These are phyloP conservation scores for Oryza brachyantha DNA, from an alignment of 176 grass and related monocot species.

Conservation along the genomic window DNA sequence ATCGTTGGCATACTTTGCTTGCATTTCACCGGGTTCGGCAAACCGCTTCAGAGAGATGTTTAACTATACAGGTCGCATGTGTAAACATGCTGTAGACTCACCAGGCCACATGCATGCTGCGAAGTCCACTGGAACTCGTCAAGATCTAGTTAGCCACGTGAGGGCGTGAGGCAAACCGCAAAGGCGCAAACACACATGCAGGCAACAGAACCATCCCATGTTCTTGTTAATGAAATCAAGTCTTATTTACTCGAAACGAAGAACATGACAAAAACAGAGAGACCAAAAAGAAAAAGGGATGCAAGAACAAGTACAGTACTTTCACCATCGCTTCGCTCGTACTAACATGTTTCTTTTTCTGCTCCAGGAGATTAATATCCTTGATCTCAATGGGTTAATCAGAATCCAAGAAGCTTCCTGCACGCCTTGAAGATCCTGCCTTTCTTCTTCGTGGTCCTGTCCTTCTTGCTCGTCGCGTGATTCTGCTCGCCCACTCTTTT, in stretches of 20 bases:
- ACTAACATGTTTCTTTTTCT: neutral
- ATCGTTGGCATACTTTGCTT: too few species aligned
- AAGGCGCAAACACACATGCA: neutral
- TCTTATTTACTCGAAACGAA: constrained; percentile 12
- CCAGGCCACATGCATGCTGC: neutral
- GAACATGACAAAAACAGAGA: constrained; percentile 12
- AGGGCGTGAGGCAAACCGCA: neutral
- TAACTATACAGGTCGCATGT: too few species aligned
- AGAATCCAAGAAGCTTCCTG: constrained; percentile 48
- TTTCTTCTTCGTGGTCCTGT: constrained; percentile 1
- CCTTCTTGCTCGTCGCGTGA: neutral
- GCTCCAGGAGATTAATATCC: neutral
- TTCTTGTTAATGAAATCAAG: neutral
- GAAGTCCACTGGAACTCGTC: neutral
- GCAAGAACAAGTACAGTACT: neutral
- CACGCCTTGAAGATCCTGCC: constrained; percentile 29
- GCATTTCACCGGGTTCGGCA: too few species aligned
- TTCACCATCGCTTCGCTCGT: neutral
- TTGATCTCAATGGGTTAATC: neutral
- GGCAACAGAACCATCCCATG: neutral
- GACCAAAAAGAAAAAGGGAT: neutral
- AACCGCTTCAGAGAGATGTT: too few species aligned
- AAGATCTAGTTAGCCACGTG: constrained; percentile 7
- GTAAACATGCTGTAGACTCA: neutral
- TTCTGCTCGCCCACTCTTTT: neutral